Evolutionary conservation across 768 basidiomycete species (phyloP), one percentile per base, ranked within the genome.

Genomic region (Phylloporus rhodoxanthus): DNA sequence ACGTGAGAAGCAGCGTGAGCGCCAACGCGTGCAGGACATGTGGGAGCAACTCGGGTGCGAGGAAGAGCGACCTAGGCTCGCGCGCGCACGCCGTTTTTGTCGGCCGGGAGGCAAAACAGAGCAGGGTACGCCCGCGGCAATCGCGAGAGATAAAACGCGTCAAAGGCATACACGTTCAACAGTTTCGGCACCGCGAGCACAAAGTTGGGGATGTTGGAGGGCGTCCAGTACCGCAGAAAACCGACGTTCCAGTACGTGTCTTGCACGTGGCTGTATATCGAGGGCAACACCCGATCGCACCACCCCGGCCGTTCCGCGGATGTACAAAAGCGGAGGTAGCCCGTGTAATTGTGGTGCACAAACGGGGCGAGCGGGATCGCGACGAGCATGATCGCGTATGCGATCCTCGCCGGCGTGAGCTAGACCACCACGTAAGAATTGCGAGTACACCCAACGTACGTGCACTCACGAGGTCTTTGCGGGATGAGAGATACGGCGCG

Each of bases 131-230:
- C 34, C 3, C 20, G 21, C 4, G 34, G 34, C 7, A 64, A 3
- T 2, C 43, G 52, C 5, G 43, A 37, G 21, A 68, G 53, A 39
- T 68, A 69, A 21, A 60, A 58, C 47, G 19, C 58, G 21, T 62
- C 50, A 20, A 69, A 68, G 2, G 37, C 45, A 47, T 76, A 67
- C 32, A 84, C 68, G 53, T 76, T 69, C 43, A 68, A 36, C 46
- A 95, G 76, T 0, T 85, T 75, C 0, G 95, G 95, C 0, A 79
- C 59, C 14, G 86, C 81, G 48, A 98, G 74, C 52, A 91, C 55
- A 62, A 97, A 88, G 67, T 97, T 96, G 40, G 96, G 96, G 2
- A 91, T 58, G 67, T 99, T 94, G 26, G 77, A 69, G 20, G 71
- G 53, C 0, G 84, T 84, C 91, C 91, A 99, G 67, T 98, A 98